A percentile compares a stretch with the other conserved stretches of the same genome.
phyloP scores from a whole-genome alignment of 139 green algal genomes.

The Closterium sp. region DNA sequence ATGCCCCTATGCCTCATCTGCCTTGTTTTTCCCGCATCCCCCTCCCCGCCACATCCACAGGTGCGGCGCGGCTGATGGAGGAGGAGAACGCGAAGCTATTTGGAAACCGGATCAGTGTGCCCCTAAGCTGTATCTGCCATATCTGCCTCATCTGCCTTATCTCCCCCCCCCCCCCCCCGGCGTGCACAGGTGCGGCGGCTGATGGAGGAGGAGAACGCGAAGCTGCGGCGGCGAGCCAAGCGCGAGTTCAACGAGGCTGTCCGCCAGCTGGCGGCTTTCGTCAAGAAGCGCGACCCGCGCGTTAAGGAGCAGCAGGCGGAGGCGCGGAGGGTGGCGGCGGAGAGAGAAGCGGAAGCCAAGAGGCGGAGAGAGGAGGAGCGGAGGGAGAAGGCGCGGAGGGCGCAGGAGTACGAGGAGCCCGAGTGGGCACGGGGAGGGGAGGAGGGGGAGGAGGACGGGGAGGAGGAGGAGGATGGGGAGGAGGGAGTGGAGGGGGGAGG shows the following conservation, averaged over 20 bases:
- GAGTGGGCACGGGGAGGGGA: constrained; percentile 25
- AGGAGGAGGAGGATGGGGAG: constrained; percentile 51
- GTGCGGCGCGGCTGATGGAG: no score
- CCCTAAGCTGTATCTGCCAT: no score
- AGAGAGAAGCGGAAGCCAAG: constrained; percentile 54
- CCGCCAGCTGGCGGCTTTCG: constrained; percentile 76
- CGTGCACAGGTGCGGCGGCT: constrained; percentile 66
- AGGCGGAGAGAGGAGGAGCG: constrained; percentile 32
- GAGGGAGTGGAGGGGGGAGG: constrained; percentile 40
- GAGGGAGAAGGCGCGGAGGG: constrained; percentile 16
- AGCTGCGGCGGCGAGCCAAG: constrained; percentile 56
- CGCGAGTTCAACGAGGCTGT: constrained; percentile 81
- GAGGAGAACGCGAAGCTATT: no score
- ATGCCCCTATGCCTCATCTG: no score
- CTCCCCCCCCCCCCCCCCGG: no score
- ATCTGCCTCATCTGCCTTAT: no score
- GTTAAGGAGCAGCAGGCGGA: constrained; percentile 58
- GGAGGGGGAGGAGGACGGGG: constrained; percentile 7
- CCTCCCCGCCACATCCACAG: no score
- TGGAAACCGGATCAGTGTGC: no score
- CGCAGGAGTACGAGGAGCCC: constrained; percentile 27
- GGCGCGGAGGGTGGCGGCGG: constrained; percentile 24
- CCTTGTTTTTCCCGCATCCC: no score
- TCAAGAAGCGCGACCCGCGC: constrained; percentile 84
- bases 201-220: constrained; percentile 93